Evolutionary conservation across 805 yeast species (phyloP), one percentile per base, ranked within the genome.

Genomic region (Isabelozyma heimii): DNA sequence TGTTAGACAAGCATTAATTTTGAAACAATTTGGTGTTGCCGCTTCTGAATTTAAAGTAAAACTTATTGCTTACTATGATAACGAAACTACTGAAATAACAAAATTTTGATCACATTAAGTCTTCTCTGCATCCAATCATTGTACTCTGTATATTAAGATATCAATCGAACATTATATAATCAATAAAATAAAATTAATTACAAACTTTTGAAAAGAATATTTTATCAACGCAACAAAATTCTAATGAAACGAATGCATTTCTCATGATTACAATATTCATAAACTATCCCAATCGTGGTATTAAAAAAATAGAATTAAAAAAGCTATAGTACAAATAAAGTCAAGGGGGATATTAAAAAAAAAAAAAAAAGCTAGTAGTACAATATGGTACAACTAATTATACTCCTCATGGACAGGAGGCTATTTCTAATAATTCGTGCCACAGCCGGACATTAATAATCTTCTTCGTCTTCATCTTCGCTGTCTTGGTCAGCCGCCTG

Each of bases 11-110:
- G 95, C 97, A 20, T 80, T 94, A 57, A 83, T 94, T 48, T 78
- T 94, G 67, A 94, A 94, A 72, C 94, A 89, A 58, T 95, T 94
- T 68, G 99, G 99, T 62, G 82, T 95, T 49, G 97, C 97, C 10
- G 90, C 91, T 48, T 80, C 97, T 42, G 91, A 89, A 64, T 94
- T 92, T 72, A 89, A 84, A 69, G 95, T 94, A 46, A 79, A 82
- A 59, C 72, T 87, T 53, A 71, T 84, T 58, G 97, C 94, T 15
- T 89, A 79, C 67, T 92, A 87, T 65, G 84, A 87, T 65, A 84
- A 80, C 50, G 90, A 89, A 47, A 69, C 53, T 40, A 52, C 65
- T 13, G 64, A 68, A 51, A 57, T 67, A 42, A 60, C 58, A 30
- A 59, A 62, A 52, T 30, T 54, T 63, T 28, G 49, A 59, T 20